Base-by-base conservation (phyloP, 139 green algal genomes). In the Chlorella sp. region DNA sequence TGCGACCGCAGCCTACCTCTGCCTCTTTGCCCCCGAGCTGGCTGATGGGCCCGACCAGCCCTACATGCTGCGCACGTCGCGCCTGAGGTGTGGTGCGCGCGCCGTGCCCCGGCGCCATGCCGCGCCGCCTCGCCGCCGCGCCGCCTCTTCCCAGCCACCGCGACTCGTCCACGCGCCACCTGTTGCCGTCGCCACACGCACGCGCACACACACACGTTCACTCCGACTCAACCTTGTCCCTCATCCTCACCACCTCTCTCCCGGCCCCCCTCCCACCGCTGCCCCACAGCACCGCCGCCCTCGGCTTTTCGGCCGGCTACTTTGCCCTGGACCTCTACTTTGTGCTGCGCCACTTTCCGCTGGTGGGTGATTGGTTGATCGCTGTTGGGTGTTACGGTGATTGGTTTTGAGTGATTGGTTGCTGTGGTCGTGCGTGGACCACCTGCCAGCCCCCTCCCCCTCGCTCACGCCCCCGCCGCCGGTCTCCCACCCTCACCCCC, bases 291-390 rank as follows among this genome's bases (percentile, higher is more conserved):
- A n/a, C n/a, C n/a, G 69, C 69, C 15, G 48, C 72, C 8, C 72
- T 78, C 25, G 72, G 72, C 36, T 78, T 78, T 36, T 72, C 60
- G 8, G 19, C 71, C 25, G 72, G 72, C 45, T 78, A 78, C 60
- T 78, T 78, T 63, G 36, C 36, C 14, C 62, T 46, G 1, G 72
- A 78, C 61, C 45, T 78, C 45, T 11, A 60, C n/a, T 61, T 53
- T 21, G 46, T 78, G 72, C 35, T 63, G 43, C 35, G 42, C 19
- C 33, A 78, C 46, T 60, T 25, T 38, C 23, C 15, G 11, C 14
- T 63, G 56, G 56, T 63, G 56, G 33, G 56, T 17, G 17, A 17
- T 55, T 14, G 46, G 17, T 27, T 14, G 14, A 55, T 27, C 14
- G 14, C 46, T 55, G 14, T 17, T 17, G 17, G 46, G 46, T 17